Conservation (phyloP, 148 eudicot species). For the Rheum nobile region DNA sequence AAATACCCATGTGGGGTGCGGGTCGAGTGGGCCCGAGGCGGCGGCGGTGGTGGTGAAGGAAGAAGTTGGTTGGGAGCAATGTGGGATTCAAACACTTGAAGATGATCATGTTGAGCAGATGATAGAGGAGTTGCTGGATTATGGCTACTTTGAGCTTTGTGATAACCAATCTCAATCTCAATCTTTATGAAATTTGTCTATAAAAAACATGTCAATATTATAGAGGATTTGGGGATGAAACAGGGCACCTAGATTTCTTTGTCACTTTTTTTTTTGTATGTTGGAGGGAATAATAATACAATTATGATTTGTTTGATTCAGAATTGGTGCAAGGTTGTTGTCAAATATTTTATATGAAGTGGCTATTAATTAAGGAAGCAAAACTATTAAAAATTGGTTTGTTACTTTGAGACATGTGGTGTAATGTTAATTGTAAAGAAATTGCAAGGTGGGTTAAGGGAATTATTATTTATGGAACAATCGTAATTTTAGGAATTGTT, state of each 20-base stretch:
- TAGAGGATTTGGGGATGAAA: neutral
- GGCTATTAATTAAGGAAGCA: no score
- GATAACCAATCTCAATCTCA: constrained; percentile 6
- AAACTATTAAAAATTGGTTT: no score
- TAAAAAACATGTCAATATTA: neutral
- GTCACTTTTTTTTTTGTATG: neutral
- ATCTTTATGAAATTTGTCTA: neutral
- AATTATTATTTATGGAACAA: no score
- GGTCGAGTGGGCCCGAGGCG: neutral
- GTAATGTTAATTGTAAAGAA: no score
- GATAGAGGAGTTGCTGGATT: constrained; percentile 14
- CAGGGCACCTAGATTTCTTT: neutral
- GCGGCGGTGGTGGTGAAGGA: constrained; percentile 3
- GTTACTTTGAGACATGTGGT: no score
- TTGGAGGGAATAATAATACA: neutral
- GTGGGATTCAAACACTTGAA: constrained; percentile 7
- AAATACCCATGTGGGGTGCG: neutral
- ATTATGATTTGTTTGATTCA: neutral
- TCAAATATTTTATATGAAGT: no score
- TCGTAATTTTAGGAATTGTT: no score
- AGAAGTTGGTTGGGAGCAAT: neutral
- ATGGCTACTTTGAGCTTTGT: constrained; percentile 12
- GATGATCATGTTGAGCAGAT: constrained; percentile 10
- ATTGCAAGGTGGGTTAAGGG: no score
- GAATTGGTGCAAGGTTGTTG: neutral